Percentiles rank a stretch among this genome's conserved stretches.
Evolutionary conservation across 2,329 filamentous ascomycete species (phyloP).

Genomic region (Calonectria pseudoreteaudii): DNA sequence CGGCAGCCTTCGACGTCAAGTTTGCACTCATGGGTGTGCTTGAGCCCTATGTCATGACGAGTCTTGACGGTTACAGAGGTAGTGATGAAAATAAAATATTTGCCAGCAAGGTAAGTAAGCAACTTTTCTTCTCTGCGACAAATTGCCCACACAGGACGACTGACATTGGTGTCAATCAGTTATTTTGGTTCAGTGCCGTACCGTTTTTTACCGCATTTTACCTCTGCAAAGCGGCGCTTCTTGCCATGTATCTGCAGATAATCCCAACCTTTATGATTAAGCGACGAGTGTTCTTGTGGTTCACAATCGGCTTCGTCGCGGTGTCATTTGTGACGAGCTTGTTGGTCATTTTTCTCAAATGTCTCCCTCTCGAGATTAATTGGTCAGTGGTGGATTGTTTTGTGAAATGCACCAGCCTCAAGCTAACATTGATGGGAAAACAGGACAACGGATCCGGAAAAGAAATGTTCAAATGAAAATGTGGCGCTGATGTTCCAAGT

Average conservation of each 20-base stretch:
- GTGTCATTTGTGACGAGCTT: background rate
- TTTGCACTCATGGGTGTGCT: background rate
- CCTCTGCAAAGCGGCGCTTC: slow-evolving; percentile 35
- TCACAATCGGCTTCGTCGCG: background rate
- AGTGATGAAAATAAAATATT: background rate
- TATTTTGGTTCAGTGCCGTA: slow-evolving; percentile 27
- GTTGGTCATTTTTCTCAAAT: background rate
- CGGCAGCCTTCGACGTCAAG: background rate
- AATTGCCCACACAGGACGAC: background rate
- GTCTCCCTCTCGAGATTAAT: background rate
- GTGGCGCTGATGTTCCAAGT: background rate
- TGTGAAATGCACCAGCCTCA: no score
- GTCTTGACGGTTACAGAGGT: background rate
- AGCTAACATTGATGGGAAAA: background rate
- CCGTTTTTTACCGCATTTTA: slow-evolving; percentile 39
- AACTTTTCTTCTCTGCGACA: background rate
- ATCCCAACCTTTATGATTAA: slow-evolving; percentile 9
- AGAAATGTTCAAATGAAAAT: background rate
- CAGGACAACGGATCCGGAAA: background rate
- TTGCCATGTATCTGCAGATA: slow-evolving; percentile 5
- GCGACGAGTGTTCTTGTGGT: slow-evolving; percentile 6
- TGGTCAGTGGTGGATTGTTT: background rate
- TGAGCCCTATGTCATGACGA: background rate
- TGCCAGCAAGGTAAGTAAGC: background rate
- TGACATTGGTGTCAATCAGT: background rate